Evolutionary conservation across 2,329 filamentous ascomycete species (phyloP).

Genomic region (Aspergillus thermomutatus): DNA sequence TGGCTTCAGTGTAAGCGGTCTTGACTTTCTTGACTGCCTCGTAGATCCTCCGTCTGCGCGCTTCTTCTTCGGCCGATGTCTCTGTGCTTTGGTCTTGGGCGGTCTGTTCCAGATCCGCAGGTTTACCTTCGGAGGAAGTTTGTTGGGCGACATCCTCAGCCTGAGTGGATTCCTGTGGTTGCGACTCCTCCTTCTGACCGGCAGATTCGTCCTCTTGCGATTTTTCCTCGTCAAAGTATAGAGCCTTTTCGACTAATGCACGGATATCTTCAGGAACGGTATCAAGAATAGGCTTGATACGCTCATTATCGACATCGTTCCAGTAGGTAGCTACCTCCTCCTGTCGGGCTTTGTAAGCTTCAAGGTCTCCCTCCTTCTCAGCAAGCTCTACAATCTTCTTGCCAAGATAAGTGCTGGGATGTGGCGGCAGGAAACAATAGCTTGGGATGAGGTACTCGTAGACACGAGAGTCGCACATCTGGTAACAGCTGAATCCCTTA

Average conservation of each 20-base stretch:
- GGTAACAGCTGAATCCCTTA: conserved; percentile 90
- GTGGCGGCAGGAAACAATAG: conserved; percentile 86
- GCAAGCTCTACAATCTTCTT: conserved; percentile 77
- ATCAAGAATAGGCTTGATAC: conserved; percentile 67
- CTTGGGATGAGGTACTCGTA: conserved; percentile 97
- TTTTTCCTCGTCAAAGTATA: conserved; percentile 37
- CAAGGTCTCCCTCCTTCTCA: conserved; percentile 67
- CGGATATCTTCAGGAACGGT: conserved; percentile 41
- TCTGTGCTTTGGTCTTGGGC: not conserved
- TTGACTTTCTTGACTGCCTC: conserved; percentile 71
- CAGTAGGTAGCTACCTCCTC: conserved; percentile 79
- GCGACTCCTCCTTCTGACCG: conserved; percentile 14
- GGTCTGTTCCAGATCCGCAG: not conserved
- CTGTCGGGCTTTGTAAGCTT: conserved; percentile 66
- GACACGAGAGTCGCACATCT: conserved; percentile 89
- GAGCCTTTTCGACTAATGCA: conserved; percentile 38
- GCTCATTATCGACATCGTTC: conserved; percentile 74
- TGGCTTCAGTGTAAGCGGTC: conserved; percentile 74
- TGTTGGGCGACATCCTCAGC: conserved; percentile 12
- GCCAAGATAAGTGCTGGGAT: conserved; percentile 81
- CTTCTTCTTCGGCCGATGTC: conserved; percentile 13
- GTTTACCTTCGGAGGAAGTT: conserved; percentile 12
- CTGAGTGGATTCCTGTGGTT: conserved; percentile 15
- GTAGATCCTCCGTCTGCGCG: conserved; percentile 52
- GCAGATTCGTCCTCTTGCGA: conserved; percentile 24